Evolutionary conservation across 1,139 yeast species (phyloP), one percentile per base, ranked within the genome.

Genomic region (Scheffersomyces illinoinensis): DNA sequence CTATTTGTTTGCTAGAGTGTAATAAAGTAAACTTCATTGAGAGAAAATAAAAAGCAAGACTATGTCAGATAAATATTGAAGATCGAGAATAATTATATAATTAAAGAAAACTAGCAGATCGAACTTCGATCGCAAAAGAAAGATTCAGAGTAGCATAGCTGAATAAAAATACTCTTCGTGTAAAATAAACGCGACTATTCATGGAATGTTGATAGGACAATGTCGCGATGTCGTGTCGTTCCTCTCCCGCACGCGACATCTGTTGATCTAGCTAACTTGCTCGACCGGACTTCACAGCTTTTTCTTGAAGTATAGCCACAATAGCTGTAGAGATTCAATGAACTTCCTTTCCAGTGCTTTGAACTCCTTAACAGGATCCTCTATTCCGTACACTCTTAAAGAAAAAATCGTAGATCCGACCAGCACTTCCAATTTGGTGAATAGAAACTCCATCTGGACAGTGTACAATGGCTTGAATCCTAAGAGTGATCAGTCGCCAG

Each of bases 271-370:
- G 43, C 17, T 26, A 33, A 18, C 24, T 20, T 5, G 6, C 1
- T 21, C 5, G n/a, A 18, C 10, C 18, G 10, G n/a, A 17, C 3
- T 4, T 19, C 5, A 10, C 17, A 23, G 5, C n/a, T 26, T 21
- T 21, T 50, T n/a, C 33, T n/a, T 50, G 12, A 2, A 14, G 19
- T 18, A 24, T 52, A 39, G 4, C 20, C 19, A 26, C 48, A 26
- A 14, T 52, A 56, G 14, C 43, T 33, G 17, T 14, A 33, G 10
- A 33, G 43, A 33, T 2, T 12, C 23, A 20, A 87, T 87, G 91
- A 86, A 87, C 71, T 87, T 87, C 66, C 73, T 87, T 14, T 74
- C 89, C 4, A 85, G 82, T 62, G 83, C 91, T 0, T 72, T 87
- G 43, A 84, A 83, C 59, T 74, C 86, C 5, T 71, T 87, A 33